These are phyloP conservation scores for Triangularia setosa DNA, from an alignment of 2,329 filamentous ascomycete genomes.

Conservation along the genomic window DNA sequence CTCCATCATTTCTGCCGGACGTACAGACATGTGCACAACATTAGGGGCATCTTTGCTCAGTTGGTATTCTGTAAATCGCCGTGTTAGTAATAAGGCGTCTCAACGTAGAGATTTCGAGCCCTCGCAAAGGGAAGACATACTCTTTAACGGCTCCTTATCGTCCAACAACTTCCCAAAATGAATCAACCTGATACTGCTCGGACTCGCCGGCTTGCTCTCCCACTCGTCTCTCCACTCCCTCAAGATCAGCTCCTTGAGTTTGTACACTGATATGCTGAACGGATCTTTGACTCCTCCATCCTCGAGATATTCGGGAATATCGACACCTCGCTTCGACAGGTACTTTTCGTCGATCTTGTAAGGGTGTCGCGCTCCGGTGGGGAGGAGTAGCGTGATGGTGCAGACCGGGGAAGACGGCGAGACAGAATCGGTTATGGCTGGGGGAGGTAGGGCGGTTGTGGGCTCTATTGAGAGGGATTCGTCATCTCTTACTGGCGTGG, in stretches of 20 bases:
- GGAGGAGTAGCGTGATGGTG: constrained; percentile 78
- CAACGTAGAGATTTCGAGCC: not conserved
- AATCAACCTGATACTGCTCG: constrained; percentile 85
- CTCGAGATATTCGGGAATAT: constrained; percentile 59
- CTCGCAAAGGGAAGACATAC: constrained; percentile 47
- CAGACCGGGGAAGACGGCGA: constrained; percentile 44
- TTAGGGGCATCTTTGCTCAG: constrained; percentile 73
- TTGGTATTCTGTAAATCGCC: constrained; percentile 60
- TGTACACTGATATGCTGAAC: constrained; percentile 88
- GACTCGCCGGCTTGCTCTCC: constrained; percentile 81
- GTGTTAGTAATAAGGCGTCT: not conserved
- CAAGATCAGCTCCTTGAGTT: constrained; percentile 88
- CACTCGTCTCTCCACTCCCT: constrained; percentile 91
- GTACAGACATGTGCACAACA: constrained; percentile 91
- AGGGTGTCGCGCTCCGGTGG: constrained; percentile 76
- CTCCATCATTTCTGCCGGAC: constrained; percentile 81
- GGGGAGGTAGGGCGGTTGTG: constrained; percentile 21
- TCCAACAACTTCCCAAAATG: constrained; percentile 88
- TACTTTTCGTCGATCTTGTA: constrained; percentile 89
- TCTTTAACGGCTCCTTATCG: constrained; percentile 79
- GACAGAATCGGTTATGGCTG: constrained; percentile 11
- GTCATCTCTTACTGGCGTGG: constrained; percentile 19
- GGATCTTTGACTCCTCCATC: constrained; percentile 64
- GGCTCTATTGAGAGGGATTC: constrained; percentile 35
- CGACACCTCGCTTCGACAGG: constrained; percentile 73